Evolutionary conservation across 2,329 filamentous ascomycete species (phyloP).

Genomic region (Sphaerulina populicola): DNA sequence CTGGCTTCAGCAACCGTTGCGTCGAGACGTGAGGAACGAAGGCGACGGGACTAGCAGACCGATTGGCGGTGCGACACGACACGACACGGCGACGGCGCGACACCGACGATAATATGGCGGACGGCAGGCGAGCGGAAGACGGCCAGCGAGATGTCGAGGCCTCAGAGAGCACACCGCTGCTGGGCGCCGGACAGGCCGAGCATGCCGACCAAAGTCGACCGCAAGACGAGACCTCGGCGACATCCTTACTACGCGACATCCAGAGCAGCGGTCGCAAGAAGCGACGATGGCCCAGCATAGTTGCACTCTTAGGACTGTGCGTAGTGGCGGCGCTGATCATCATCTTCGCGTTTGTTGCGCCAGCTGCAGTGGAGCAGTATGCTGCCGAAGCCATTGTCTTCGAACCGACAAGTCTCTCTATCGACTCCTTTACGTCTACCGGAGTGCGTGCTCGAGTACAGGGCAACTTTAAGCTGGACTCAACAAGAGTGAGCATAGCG

Average conservation of each 20-base stretch:
- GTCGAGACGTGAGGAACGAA: constrained; percentile 5
- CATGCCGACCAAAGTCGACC: constrained; percentile 21
- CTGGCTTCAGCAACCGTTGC: not conserved
- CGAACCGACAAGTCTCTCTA: constrained; percentile 71
- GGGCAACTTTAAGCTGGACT: constrained; percentile 74
- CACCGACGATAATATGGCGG: constrained; percentile 3
- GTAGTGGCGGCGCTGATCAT: constrained; percentile 60
- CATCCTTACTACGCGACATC: constrained; percentile 14
- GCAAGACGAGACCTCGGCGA: constrained; percentile 20
- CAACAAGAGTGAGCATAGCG: constrained; percentile 61
- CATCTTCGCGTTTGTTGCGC: constrained; percentile 69
- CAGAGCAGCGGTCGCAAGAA: constrained; percentile 24
- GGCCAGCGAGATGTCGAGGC: constrained; percentile 9
- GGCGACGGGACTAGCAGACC: not conserved
- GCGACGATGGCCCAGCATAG: constrained; percentile 64
- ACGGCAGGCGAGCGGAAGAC: constrained; percentile 6
- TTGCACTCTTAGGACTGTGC: constrained; percentile 62
- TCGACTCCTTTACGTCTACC: constrained; percentile 72
- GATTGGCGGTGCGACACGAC: not conserved
- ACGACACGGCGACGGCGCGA: constrained; percentile 7
- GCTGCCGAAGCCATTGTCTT: constrained; percentile 74
- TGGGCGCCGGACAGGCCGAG: constrained; percentile 6
- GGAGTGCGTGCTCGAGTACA: constrained; percentile 74
- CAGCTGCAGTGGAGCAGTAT: constrained; percentile 74
- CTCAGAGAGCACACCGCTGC: constrained; percentile 15